Evolutionary conservation across 192 early-diverging fungal genomes (phyloP).

Genomic region (Coemansia sp.): DNA sequence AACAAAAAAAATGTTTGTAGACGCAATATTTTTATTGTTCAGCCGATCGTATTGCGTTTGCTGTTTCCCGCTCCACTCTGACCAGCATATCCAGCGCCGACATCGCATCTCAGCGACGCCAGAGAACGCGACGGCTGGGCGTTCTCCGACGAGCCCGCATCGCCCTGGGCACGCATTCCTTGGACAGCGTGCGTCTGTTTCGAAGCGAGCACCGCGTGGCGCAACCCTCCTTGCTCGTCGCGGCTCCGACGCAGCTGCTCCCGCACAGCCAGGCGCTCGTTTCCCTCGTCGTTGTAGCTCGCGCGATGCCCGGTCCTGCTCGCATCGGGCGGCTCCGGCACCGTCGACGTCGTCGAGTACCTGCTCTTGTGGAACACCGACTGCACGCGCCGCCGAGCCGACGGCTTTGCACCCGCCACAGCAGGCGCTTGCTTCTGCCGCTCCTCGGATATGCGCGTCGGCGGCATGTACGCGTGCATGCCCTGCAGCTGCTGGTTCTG

Average conservation of each 20-base stretch:
- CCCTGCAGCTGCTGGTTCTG: conserved; percentile 47
- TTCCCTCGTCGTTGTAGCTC: not conserved
- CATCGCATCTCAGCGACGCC: not conserved
- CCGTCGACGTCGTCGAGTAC: not conserved
- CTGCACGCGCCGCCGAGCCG: not conserved
- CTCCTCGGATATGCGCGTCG: not conserved
- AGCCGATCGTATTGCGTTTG: conserved; percentile 35
- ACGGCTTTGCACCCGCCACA: not conserved
- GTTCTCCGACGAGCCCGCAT: not conserved
- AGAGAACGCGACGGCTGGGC: not conserved
- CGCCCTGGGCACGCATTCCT: not conserved
- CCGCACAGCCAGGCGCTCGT: not conserved
- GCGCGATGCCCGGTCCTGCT: not conserved
- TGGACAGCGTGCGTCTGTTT: not conserved
- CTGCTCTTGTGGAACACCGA: conserved; percentile 4
- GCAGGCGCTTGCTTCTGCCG: not conserved
- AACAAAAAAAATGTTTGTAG: too few relatives aligned
- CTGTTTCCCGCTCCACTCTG: not conserved
- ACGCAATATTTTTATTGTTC: too few relatives aligned
- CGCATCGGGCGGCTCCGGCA: not conserved
- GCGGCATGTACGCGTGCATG: conserved; percentile 17
- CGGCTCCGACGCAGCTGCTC: not conserved
- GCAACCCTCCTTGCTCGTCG: not conserved
- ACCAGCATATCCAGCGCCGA: not conserved
- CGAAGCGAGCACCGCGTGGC: not conserved